Base-by-base conservation (phyloP, 371 early-diverging fungal genomes). In the Rhizopus arrhizus region DNA sequence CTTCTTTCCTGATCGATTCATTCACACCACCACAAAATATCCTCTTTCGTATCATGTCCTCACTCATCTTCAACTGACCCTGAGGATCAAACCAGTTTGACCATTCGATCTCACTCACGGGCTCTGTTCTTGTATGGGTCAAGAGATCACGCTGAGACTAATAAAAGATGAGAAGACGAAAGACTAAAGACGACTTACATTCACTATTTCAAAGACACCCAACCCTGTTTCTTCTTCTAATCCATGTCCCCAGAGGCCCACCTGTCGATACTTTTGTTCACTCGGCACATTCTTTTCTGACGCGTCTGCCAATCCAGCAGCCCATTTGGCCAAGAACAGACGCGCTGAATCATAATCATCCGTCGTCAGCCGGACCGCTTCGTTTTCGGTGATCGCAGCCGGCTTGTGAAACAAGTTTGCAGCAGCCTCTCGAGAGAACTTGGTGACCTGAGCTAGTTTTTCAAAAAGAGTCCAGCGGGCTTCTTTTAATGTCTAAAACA, bases 341-440 rank as follows among this genome's bases (percentile, higher is more conserved):
- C 90, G 81, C 0, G 94, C 95, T 28, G 87, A 80, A 62, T 92
- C 94, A 65, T 94, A 95, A 46, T 96, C 96, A 38, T 85, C 78
- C 56, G 80, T 81, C 0, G 80, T 74, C n/a, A 64, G 63, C 42
- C 80, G 69, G 10, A 85, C 77, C 35, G 83, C 66, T 28, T 72
- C 69, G 16, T 66, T 74, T 74, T 55, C 70, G 9, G 48, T 16
- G 11, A 38, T 8, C 11, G 8, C 40, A 38, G 89, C 78, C 5
- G 94, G 94, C 56, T 89, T 90, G 15, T 90, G 92, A 32, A 93
- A 77, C 6, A 93, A 71, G 47, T 80, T 82, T 11, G 81, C 84
- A 29, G 89, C 87, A 0, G 91, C 85, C 53, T 87, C 89, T 38
- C 88, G 77, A 31, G 92, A 88, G 45, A 91, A 83, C 31, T 86